phyloP scores from a whole-genome alignment of 148 eudicot species.

The Diospyros lotus region DNA sequence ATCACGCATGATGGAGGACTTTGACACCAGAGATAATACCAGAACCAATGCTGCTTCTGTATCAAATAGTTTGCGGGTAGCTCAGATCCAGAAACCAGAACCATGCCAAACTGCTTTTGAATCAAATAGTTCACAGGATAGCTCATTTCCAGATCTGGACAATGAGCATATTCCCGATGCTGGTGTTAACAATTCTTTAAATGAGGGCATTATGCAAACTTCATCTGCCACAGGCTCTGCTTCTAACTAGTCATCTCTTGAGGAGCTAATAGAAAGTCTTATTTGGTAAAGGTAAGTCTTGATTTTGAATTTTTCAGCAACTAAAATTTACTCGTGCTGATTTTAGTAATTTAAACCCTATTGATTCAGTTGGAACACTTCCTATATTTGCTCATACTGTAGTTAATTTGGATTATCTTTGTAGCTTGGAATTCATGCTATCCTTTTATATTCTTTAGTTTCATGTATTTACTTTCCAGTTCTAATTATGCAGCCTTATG shows the following conservation, averaged over 20 bases:
- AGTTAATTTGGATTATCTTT: neutral
- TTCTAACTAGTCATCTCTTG: constrained; percentile 28
- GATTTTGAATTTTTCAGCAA: neutral
- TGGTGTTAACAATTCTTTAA: constrained; percentile 23
- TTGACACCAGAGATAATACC: constrained; percentile 44
- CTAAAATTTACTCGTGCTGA: neutral
- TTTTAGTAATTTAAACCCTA: neutral
- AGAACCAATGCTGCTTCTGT: constrained; percentile 29
- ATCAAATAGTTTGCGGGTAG: constrained; percentile 39
- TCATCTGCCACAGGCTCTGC: constrained; percentile 50
- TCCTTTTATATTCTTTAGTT: neutral
- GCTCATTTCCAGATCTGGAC: constrained; percentile 24
- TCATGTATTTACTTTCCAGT: neutral
- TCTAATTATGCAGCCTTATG: neutral
- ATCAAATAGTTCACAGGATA: constrained; percentile 38
- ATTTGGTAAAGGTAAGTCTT: constrained; percentile 36
- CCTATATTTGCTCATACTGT: neutral
- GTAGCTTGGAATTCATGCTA: neutral
- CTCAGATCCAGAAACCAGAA: constrained; percentile 25
- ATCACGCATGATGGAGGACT: constrained; percentile 73
- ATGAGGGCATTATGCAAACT: constrained; percentile 32
- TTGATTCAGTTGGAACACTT: neutral
- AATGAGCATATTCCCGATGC: constrained; percentile 23
- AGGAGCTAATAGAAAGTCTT: constrained; percentile 31
- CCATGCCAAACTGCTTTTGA: constrained; percentile 23